Base-by-base conservation (phyloP, 2,329 filamentous ascomycete species). In the Juglanconis juglandina region DNA sequence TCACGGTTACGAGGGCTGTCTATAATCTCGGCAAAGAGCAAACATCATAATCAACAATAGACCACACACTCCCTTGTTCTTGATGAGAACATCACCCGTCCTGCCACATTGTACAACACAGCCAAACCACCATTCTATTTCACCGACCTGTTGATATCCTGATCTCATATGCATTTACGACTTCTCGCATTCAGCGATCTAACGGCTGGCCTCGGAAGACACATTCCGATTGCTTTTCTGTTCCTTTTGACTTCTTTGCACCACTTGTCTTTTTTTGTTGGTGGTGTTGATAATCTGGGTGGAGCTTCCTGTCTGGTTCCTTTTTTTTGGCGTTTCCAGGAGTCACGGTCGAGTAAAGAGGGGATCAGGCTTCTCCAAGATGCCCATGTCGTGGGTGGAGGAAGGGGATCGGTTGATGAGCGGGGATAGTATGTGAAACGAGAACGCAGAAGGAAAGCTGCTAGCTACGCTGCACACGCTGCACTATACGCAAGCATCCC, bases 1-100 rank as follows among this genome's bases (percentile, higher is more conserved):
- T 62, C 64, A 30, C 66, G 69, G 30, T 63, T 70, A 3, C 65
- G 69, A 11, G 68, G 67, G 8, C 58, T 70, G 39, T 70, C 69
- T 41, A 69, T 70, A 58, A 68, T 68, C 53, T 68, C 68, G 14
- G 59, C 64, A 44, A 69, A 68, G 60, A 69, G 67, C 62, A 70
- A 61, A 59, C 60, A 63, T 37, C 46, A 64, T 30, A 54, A 54
- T 42, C 55, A 58, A 34, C 14, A 41, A 56, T 56, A 56, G 35
- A 50, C 9, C 48, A 50, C 3, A 44, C 14, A 34, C 32, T 56
- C 39, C 51, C 34, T 50, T 32, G 49, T 50, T 61, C 59, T 11
- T 58, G 44, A 32, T 41, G 32, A 39, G 24, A 49, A 24, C 39
- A 39, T 37, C 50, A 47, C 59, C 41, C 33, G 13, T 49, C 53